Evolutionary conservation across 129 eudicot genomes (phyloP), one percentile per base, ranked within the genome.

Genomic region (Pittosporum tobira): DNA sequence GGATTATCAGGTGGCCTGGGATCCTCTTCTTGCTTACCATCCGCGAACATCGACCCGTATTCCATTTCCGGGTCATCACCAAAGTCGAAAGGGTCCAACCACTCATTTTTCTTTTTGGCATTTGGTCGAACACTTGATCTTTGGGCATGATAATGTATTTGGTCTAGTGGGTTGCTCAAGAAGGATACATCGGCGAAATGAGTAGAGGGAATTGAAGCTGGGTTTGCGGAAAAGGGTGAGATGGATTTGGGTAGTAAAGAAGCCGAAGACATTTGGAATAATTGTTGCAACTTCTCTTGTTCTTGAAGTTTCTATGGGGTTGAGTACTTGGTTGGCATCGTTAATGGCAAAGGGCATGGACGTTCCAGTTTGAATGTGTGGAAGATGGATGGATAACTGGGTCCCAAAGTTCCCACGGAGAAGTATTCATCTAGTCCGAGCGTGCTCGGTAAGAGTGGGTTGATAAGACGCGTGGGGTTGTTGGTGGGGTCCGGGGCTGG

Each of bases 21-120:
- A 59, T 89, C 97, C 75, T 89, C 97, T 0, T 82, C 94, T 61
- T 89, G 95, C 73, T 82, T 79, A 4, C 97, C 97, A 13, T 82
- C 88, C 12, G 80, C 24, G 61, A 60, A 89, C 40, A 64, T 25
- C 22, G 88, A 58, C 1, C 95, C 97, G 42, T 77, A 82, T 51
- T 85, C 95, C 94, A 77, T 71, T 3, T 79, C 81, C 2, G 94
- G 93, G 66, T 89, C 97, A 34, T 82, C 88, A 1, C 97, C 97
- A 36, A 77, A 67, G 43, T 89, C 95, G 26, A 85, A 89, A 6
- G 93, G 95, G 78, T 89, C 97, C 0, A 89, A 85, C 97, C 97
- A 89, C 16, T n/a, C 62, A 63, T 79, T 81, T 66, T 62, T 81
- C 72, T 79, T 85, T 66, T 73, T 85, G 67, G 88, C 95, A 74